Conservation (phyloP, 371 early-diverging fungal genomes). For the Mucor irregularis region DNA sequence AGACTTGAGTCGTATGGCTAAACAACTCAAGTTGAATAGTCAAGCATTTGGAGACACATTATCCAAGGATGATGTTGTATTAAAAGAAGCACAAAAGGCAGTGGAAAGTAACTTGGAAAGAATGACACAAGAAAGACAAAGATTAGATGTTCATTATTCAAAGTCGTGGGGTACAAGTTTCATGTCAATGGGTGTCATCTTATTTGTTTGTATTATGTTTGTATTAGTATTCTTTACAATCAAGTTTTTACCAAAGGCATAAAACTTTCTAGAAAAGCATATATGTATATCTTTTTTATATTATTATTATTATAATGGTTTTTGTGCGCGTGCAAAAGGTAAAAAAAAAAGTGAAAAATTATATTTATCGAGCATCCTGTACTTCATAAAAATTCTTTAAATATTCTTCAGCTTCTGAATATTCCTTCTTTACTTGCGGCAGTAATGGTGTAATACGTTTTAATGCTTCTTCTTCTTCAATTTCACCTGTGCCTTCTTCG, state of each 20-base stretch:
- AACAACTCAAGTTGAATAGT: conserved; percentile 65
- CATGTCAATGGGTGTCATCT: conserved; percentile 61
- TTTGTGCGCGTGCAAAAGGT: not conserved
- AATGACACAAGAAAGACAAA: conserved; percentile 51
- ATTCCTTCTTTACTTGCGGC: conserved; percentile 66
- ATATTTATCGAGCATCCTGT: conserved; percentile 44
- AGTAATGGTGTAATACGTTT: conserved; percentile 61
- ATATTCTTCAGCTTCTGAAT: conserved; percentile 74
- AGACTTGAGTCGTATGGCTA: conserved; percentile 67
- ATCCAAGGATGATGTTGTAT: conserved; percentile 55
- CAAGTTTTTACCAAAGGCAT: conserved; percentile 65
- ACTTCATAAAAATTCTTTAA: conserved; percentile 73
- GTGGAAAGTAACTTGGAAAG: conserved; percentile 53
- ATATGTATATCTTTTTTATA: not conserved
- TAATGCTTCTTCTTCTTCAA: conserved; percentile 67
- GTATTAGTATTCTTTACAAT: conserved; percentile 70
- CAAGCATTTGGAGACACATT: conserved; percentile 61
- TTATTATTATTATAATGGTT: not conserved
- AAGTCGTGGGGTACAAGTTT: conserved; percentile 74
- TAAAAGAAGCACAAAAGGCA: conserved; percentile 40
- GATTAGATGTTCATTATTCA: conserved; percentile 57
- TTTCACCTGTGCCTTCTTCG: conserved; percentile 51
- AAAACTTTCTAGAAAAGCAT: conserved; percentile 10
- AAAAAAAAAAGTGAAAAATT: not conserved
- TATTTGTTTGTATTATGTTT: conserved; percentile 68